phyloP scores from a whole-genome alignment of 208 protist species.

The Leishmania lainsoni region DNA sequence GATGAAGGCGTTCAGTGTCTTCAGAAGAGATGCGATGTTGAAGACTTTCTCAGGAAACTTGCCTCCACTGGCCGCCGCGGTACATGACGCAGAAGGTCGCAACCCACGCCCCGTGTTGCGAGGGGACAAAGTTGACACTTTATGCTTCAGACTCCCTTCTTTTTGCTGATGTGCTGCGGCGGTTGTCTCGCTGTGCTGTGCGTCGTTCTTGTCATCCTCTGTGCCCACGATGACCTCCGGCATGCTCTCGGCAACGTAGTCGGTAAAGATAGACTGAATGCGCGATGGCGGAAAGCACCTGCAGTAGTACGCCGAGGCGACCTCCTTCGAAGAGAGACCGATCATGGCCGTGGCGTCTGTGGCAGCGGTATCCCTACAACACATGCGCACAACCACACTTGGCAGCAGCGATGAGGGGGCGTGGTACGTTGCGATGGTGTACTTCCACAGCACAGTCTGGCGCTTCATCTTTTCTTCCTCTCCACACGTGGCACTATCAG shows the following conservation, averaged over 20 bases:
- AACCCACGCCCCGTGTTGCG: too few species aligned
- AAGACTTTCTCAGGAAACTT: not conserved
- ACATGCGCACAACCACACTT: slow-evolving; percentile 14
- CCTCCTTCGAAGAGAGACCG: slow-evolving; percentile 11
- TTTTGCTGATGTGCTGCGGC: too few species aligned
- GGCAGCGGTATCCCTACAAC: not conserved
- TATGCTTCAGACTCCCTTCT: not conserved
- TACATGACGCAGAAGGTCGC: too few species aligned
- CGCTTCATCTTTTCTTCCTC: not conserved
- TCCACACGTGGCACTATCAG: not conserved
- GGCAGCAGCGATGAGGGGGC: slow-evolving; percentile 6
- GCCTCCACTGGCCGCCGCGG: not conserved
- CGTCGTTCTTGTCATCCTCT: not conserved
- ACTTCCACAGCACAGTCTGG: slow-evolving; percentile 11
- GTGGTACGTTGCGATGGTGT: slow-evolving; percentile 7
- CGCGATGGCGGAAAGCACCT: slow-evolving; percentile 22
- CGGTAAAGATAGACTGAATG: slow-evolving; percentile 17
- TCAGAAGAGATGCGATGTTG: not conserved
- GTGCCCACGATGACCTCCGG: not conserved
- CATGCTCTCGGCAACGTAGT: slow-evolving; percentile 21
- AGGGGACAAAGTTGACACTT: not conserved
- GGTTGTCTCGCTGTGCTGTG: not conserved
- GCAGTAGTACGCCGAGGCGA: slow-evolving; percentile 5
- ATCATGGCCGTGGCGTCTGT: not conserved
- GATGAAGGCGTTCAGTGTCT: slow-evolving; percentile 11